Evolutionary conservation across 768 basidiomycete species (phyloP), one percentile per base, ranked within the genome.

Genomic region (Antrodiella citrinella): DNA sequence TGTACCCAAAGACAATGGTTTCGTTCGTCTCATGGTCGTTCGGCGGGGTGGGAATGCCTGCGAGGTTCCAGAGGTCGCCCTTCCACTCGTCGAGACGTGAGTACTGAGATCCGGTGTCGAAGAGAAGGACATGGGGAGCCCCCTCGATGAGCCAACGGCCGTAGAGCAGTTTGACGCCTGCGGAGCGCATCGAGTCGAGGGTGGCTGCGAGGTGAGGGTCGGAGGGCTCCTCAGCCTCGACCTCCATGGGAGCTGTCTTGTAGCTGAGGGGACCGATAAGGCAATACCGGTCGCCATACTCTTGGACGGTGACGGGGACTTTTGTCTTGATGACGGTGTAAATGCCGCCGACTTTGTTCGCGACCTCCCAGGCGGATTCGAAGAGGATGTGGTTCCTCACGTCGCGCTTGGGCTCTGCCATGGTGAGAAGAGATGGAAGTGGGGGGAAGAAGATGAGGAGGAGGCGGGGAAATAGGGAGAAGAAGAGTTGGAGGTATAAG

Each of bases 271-370:
- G 96, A 25, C 96, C 96, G 61, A 99, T 90, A 65, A 99, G 83
- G 58, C 84, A 89, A 73, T 95, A 96, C 62, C 94, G 78, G 70
- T 91, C 89, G 62, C 90, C 93, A 70, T 86, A 98, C 69, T 98
- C 96, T 50, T 83, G 82, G 63, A 94, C 88, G 59, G 96, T 98
- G 71, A 99, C 91, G 49, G 96, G 96, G 50, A 96, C 93, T 66
- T 99, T 99, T 46, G 96, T 98, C 73, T 97, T 97, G 66, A 98
- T 96, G 72, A 99, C 95, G 56, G 95, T 97, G 77, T 97, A 97
- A 69, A 97, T 97, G 54, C 95, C 95, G 59, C 94, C 95, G 67
- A 97, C 94, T 70, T 96, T 97, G 80, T 97, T 96, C 26, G 87
- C 93, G 60, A 96, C 94, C 72, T 96, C 94, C 94, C 94, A 97